Evolutionary conservation across 2,329 filamentous ascomycete species (phyloP).

Genomic region (Monilinia vaccinii-corymbosi): DNA sequence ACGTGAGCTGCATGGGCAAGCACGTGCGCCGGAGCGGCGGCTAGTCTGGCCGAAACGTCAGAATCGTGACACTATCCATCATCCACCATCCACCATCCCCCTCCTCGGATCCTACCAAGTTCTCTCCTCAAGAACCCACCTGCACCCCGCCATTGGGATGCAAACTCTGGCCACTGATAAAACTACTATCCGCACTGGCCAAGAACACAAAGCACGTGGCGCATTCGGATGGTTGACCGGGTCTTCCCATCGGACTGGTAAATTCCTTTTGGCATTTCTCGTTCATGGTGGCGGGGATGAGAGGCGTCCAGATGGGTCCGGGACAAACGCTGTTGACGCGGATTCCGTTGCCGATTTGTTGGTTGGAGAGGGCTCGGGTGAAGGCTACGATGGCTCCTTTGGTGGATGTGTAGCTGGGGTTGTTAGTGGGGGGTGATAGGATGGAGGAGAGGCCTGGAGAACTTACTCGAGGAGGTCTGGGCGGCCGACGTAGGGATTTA

Average conservation of each 20-base stretch:
- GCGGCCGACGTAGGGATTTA: conserved; percentile 75
- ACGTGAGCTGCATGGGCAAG: too few relatives aligned
- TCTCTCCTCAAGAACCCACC: conserved; percentile 33
- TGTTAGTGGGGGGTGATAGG: not conserved
- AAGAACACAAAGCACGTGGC: conserved; percentile 76
- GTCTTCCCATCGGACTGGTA: conserved; percentile 64
- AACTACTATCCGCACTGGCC: conserved; percentile 63
- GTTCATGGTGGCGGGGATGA: conserved; percentile 66
- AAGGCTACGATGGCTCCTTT: conserved; percentile 74
- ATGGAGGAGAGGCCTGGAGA: too few relatives aligned
- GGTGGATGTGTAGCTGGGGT: conserved; percentile 56
- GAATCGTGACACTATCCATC: too few relatives aligned
- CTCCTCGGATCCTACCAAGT: not conserved
- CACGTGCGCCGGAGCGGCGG: too few relatives aligned
- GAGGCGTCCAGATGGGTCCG: conserved; percentile 69
- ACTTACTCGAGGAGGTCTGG: conserved; percentile 60
- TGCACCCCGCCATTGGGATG: conserved; percentile 53
- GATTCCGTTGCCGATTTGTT: conserved; percentile 63
- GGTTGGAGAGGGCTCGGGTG: conserved; percentile 68
- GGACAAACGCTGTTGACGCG: conserved; percentile 70
- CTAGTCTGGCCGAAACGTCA: too few relatives aligned
- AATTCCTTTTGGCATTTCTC: conserved; percentile 64
- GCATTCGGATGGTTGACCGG: conserved; percentile 73
- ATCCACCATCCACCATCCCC: too few relatives aligned
- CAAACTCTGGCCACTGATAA: conserved; percentile 64